Evolutionary conservation across 1,284 basidiomycete genomes (phyloP).

Genomic region (Sporisorium sorghi): DNA sequence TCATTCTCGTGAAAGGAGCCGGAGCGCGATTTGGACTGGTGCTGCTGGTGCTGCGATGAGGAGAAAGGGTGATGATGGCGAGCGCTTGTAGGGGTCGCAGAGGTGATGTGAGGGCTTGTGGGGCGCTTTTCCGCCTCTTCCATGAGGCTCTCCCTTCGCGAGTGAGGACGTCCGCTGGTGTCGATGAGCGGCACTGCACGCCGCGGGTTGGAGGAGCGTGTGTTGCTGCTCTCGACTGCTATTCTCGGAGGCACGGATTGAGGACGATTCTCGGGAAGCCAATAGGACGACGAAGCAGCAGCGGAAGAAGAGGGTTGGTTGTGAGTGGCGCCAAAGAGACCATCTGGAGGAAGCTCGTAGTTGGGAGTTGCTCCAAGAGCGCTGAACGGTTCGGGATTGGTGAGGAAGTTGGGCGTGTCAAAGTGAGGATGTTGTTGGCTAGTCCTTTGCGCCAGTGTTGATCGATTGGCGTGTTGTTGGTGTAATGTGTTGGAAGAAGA

Average conservation of each 20-base stretch:
- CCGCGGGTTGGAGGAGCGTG: constrained; percentile 15
- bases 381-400: constrained; percentile 11
- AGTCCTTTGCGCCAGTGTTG: constrained; percentile 28
- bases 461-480: constrained; percentile 20
- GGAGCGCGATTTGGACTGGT: constrained; percentile 21
- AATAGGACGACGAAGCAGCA: constrained; percentile 22
- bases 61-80: constrained; percentile 33
- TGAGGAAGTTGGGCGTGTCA: constrained; percentile 18
- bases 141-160: constrained; percentile 36
- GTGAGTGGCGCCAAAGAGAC: constrained; percentile 22
- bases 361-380: constrained; percentile 46
- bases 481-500: constrained; percentile 10
- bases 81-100: constrained; percentile 50
- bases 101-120: constrained; percentile 56
- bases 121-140: constrained; percentile 50
- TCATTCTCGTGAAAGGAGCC: constrained; percentile 36
- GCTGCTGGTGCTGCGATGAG: constrained; percentile 13
- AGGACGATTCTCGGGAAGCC: constrained; percentile 28
- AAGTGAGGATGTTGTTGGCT: constrained; percentile 38
- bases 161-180: constrained; percentile 32
- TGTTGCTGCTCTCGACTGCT: constrained; percentile 22
- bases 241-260: constrained; percentile 46
- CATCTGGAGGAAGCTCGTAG: constrained; percentile 48
- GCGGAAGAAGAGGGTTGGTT: constrained; percentile 14
- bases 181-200: constrained; percentile 39